Evolutionary conservation across 441 rosid genomes (phyloP), one percentile per base, ranked within the genome.

Genomic region (Adansonia rubrostipa): DNA sequence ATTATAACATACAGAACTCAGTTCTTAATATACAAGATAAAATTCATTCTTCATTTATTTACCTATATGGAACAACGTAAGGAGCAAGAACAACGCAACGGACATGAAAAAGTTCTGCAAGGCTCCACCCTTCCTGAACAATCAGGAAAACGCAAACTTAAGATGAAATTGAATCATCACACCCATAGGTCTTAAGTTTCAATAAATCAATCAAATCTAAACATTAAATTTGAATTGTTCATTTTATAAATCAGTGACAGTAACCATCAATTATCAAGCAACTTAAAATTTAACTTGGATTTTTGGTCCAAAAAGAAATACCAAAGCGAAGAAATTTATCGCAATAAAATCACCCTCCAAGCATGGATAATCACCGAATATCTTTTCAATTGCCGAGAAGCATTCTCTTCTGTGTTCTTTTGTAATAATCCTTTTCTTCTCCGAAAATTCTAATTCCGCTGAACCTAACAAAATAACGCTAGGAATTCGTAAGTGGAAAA

Each of bases 31-130:
- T 20, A 54, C 14, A 11, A 66, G 47, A 20, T 44, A 50, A 66
- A 81, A 63, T 77, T 19, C 71, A 61, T 54, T 50, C 58, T 28
- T 28, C 33, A 28, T 28, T 28, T 28, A 36, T 24, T 82, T 80
- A 96, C 99, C 98, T 92, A 79, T 93, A 96, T 47, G 97, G 99
- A 83, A 96, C 95, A 75, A 91, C 93, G 87, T 96, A 96, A 69
- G 99, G 99, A 81, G 98, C 97, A 78, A 95, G 90, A 83, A 92
- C 90, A 67, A 92, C 80, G 71, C 97, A 92, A 57, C 78, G 92
- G 58, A 93, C 88, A 77, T 65, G 85, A 71, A 90, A 93, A 82
- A 87, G 93, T 76, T 96, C 97, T 11, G 97, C 99, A 65, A 96
- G 93, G 88, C 91, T 91, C 98, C 99, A 96, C 56, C 99, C 98